These are phyloP conservation scores for Arabis hirsuta DNA, from an alignment of 345 rosid species.

Conservation along the genomic window DNA sequence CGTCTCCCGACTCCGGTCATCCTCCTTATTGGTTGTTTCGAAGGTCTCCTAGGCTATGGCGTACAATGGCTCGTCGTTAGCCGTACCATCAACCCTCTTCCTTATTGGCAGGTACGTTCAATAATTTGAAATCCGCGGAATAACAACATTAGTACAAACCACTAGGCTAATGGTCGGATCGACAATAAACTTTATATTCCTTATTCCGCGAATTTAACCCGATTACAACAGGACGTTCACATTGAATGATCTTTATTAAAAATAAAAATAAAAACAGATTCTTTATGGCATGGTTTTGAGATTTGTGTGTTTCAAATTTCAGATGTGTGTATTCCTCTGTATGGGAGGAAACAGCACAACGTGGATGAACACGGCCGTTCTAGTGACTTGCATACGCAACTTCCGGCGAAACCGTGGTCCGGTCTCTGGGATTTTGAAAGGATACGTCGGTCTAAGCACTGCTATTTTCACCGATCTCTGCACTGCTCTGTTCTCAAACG, in stretches of 20 bases:
- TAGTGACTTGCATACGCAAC: slow-evolving; percentile 88
- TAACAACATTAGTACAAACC: too few relatives aligned
- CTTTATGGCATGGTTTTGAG: background rate
- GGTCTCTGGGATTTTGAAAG: slow-evolving; percentile 87
- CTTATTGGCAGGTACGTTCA: slow-evolving; percentile 84
- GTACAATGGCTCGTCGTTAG: slow-evolving; percentile 96
- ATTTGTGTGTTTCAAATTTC: background rate
- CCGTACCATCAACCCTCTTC: slow-evolving; percentile 57
- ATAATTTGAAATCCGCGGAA: background rate
- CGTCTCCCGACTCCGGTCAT: slow-evolving; percentile 66
- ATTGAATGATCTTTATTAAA: too few relatives aligned
- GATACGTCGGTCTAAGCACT: slow-evolving; percentile 86
- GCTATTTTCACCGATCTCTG: slow-evolving; percentile 94
- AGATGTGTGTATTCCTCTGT: slow-evolving; percentile 80
- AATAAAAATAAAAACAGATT: too few relatives aligned
- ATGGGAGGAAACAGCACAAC: slow-evolving; percentile 97
- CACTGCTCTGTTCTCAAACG: slow-evolving; percentile 70
- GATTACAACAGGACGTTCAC: too few relatives aligned
- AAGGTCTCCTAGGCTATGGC: slow-evolving; percentile 91
- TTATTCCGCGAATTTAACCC: too few relatives aligned
- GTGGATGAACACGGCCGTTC: slow-evolving; percentile 97
- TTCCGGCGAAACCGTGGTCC: slow-evolving; percentile 93
- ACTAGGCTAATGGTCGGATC: too few relatives aligned
- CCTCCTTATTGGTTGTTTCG: slow-evolving; percentile 79
- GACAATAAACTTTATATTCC: too few relatives aligned